Evolutionary conservation across 2,329 filamentous ascomycete species (phyloP), one percentile per base, ranked within the genome.

Genomic region (Curvularia sp.): DNA sequence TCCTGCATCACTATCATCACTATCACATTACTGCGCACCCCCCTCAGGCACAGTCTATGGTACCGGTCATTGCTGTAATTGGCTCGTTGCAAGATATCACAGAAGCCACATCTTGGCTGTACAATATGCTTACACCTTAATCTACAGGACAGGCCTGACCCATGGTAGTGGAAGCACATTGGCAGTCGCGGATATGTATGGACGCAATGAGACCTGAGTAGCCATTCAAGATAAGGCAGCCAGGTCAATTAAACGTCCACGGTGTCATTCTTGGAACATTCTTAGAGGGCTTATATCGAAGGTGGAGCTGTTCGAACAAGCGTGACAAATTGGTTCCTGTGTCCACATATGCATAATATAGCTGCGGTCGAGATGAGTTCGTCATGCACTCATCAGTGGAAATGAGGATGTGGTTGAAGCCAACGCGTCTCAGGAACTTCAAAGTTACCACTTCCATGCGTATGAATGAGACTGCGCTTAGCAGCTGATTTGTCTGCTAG

Each of bases 281-380:
- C 68, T 73, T 68, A 76, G 73, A 76, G 71, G 73, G 73, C 74
- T 69, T 74, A 70, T 74, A 63, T 59, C 72, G 72, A 74, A 76
- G 72, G 69, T 64, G 68, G 43, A 59, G 63, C 65, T 71, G 23
- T 76, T 75, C 73, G 73, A 64, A 69, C 62, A 75, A 71, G 74
- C 74, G 74, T 75, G 74, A 76, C 74, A 76, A 76, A 72, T 75
- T 76, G 70, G 72, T 76, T 75, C 74, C 74, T 58, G 55, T 21
- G 7, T 58, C 32, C 32, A 45, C 18, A 41, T 18, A n/a, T 47
- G n/a, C n/a, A 32, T 2, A 42, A 15, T 13, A 30, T 23, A 23
- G 28, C 25, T 41, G 47, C 10, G 12, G 23, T 47, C 34, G 30
- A 30, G 19, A 27, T 47, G 5, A 39, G 7, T 3, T 39, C 15